phyloP scores from a whole-genome alignment of 768 basidiomycete genomes.

The Lactifluus rugatus region DNA sequence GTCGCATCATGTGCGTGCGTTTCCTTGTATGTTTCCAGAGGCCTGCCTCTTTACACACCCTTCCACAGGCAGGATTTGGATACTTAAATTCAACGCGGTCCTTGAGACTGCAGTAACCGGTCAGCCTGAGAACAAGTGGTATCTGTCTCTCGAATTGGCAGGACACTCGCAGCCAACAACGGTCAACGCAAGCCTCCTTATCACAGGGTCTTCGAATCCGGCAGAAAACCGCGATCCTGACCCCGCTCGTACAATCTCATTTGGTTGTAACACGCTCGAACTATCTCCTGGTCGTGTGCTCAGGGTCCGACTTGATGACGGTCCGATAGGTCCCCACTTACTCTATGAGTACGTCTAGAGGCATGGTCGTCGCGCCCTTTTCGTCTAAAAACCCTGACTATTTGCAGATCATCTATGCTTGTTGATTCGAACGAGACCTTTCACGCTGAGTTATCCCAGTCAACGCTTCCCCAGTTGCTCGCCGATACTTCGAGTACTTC shows the following conservation, averaged over 20 bases:
- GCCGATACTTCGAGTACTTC: background rate
- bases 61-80: conserved; percentile 45
- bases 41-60: background rate
- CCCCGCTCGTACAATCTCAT: background rate
- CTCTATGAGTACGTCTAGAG: conserved; percentile 39
- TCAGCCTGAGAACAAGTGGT: conserved; percentile 32
- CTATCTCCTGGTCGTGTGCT: conserved; percentile 1
- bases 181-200: conserved; percentile 4
- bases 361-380: background rate
- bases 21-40: background rate
- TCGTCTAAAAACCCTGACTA: background rate
- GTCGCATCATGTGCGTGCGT: conserved; percentile 43
- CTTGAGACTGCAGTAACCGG: background rate
- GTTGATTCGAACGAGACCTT: conserved; percentile 21
- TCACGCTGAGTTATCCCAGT: conserved; percentile 20
- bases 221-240: background rate
- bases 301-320: conserved; percentile 1
- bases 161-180: conserved; percentile 43
- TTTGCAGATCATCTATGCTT: conserved; percentile 23
- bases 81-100: conserved; percentile 34
- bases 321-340: conserved; percentile 28
- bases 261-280: background rate
- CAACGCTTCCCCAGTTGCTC: background rate
- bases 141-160: conserved; percentile 42
- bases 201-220: background rate